phyloP scores from a whole-genome alignment of 257 asterid species.

The Nicotiana otophora region DNA sequence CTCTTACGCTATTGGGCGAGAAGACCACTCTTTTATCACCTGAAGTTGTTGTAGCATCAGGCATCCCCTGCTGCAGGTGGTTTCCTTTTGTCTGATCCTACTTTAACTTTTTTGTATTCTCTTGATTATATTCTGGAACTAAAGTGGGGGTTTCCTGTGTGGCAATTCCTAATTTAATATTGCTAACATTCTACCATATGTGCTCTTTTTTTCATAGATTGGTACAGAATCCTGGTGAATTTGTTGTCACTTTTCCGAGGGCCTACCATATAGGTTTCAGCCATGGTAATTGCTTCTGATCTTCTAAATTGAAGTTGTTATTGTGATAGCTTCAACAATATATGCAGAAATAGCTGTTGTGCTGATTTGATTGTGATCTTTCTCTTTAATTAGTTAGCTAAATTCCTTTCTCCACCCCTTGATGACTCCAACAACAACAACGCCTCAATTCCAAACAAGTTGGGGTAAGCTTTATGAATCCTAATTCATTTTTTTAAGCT shows the following conservation, averaged over 20 bases:
- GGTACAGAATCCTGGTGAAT: conserved; percentile 98
- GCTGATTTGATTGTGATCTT: neutral
- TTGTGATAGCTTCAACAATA: neutral
- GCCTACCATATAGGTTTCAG: conserved; percentile 98
- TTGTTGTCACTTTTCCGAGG: conserved; percentile 97
- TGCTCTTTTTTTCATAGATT: conserved; percentile 43
- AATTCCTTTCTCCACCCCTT: no score
- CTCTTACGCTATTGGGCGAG: conserved; percentile 83
- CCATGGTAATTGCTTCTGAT: conserved; percentile 70
- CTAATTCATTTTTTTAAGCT: no score
- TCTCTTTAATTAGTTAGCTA: neutral
- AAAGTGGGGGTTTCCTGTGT: neutral
- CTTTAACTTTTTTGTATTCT: conserved; percentile 5
- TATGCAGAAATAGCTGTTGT: neutral
- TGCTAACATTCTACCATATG: neutral
- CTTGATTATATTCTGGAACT: conserved; percentile 10
- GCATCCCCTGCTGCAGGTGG: conserved; percentile 97
- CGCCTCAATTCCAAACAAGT: no score
- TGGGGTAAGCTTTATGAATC: no score
- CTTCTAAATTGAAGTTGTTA: neutral
- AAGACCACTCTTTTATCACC: conserved; percentile 95
- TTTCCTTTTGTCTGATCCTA: conserved; percentile 20
- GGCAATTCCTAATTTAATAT: neutral
- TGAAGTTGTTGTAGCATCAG: conserved; percentile 64
- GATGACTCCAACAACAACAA: no score